phyloP scores from a whole-genome alignment of 176 grass and related monocot genomes.

The Tillandsia leiboldiana region DNA sequence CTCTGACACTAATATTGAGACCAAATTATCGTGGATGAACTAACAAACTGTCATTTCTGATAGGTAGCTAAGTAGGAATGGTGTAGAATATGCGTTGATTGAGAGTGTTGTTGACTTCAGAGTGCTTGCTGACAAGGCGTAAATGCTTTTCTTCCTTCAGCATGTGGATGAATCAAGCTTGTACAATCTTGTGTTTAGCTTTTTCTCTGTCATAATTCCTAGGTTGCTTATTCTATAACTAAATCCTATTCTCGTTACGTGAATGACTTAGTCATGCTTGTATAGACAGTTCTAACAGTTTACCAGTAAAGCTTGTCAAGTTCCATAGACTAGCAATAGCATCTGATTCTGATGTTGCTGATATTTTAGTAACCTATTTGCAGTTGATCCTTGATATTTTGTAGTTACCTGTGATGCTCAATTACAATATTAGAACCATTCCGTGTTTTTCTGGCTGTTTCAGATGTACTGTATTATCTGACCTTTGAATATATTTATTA shows the following conservation, averaged over 20 bases:
- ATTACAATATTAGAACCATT: not conserved
- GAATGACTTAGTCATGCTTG: not conserved
- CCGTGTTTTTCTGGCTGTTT: not conserved
- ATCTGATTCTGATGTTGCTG: not conserved
- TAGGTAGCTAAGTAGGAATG: constrained; percentile 15
- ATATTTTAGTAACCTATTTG: not conserved
- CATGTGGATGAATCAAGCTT: not conserved
- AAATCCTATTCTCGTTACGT: not conserved
- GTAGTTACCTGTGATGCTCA: not conserved
- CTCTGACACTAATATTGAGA: not conserved
- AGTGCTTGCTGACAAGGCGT: not conserved
- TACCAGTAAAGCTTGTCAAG: not conserved
- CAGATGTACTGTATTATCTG: not conserved
- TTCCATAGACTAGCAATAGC: not conserved
- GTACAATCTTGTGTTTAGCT: not conserved
- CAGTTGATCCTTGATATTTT: not conserved
- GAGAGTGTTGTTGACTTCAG: constrained; percentile 1
- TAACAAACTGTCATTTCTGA: constrained; percentile 6
- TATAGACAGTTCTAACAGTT: not conserved
- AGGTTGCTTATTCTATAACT: not conserved
- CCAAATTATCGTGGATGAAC: constrained; percentile 6
- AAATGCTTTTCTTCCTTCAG: not conserved
- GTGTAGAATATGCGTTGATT: not conserved
- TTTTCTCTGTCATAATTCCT: not conserved
- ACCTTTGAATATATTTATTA: not conserved